Conservation (phyloP, 2,329 filamentous ascomycete species). For the Aspergillus latus region DNA sequence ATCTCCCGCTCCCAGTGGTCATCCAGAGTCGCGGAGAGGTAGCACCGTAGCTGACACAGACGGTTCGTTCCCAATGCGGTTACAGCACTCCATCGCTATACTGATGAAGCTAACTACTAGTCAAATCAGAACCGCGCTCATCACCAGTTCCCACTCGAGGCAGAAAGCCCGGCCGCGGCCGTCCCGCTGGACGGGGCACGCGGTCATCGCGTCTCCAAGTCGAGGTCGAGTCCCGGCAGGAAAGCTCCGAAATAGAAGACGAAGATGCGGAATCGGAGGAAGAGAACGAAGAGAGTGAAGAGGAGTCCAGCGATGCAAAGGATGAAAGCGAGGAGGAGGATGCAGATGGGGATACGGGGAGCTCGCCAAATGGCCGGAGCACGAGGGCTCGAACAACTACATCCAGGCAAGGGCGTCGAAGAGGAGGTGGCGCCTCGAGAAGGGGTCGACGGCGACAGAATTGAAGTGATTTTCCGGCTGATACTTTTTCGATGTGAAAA, state of each 20-base stretch:
- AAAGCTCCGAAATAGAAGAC: conserved; percentile 33
- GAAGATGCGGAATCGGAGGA: conserved; percentile 44
- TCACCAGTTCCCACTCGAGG: conserved; percentile 45
- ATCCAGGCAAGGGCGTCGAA: conserved; percentile 39
- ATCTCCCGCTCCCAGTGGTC: conserved; percentile 40
- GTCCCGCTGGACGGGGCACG: conserved; percentile 36
- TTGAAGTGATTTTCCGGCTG: conserved; percentile 6
- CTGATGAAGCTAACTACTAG: not conserved
- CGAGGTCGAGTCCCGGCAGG: conserved; percentile 36
- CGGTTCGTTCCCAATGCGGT: conserved; percentile 33
- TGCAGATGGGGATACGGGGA: conserved; percentile 35
- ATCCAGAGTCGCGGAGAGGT: conserved; percentile 40
- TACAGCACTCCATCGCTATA: not conserved
- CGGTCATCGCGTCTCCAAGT: conserved; percentile 42
- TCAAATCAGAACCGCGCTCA: conserved; percentile 40
- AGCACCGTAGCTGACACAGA: conserved; percentile 51
- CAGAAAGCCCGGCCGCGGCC: conserved; percentile 36
- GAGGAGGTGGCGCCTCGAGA: conserved; percentile 38
- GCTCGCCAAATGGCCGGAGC: conserved; percentile 37
- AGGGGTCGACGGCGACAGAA: conserved; percentile 35
- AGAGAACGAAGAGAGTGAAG: conserved; percentile 42
- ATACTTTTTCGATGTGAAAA: conserved; percentile 4
- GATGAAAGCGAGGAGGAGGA: conserved; percentile 43
- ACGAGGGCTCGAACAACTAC: conserved; percentile 39
- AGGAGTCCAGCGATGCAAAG: conserved; percentile 39